Percentiles rank a stretch among this genome's conserved stretches.
Conservation (phyloP, 257 asterid species). For the Thymus quinquecostatus region DNA sequence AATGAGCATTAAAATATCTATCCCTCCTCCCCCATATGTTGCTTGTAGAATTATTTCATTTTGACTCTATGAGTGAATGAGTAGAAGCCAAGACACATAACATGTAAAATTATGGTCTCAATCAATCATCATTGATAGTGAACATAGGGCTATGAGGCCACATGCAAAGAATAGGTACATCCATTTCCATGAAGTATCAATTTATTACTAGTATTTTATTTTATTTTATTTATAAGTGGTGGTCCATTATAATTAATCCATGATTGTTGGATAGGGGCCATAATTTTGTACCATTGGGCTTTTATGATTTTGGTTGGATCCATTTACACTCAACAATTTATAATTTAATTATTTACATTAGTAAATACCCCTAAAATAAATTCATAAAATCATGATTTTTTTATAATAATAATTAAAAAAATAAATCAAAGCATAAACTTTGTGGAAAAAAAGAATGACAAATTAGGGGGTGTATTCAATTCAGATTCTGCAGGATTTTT, state of each 20-base stretch:
- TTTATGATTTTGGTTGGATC: constrained; percentile 11
- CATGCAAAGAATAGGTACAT: constrained; percentile 20
- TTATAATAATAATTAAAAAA: too few relatives aligned
- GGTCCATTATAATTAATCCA: constrained; percentile 32
- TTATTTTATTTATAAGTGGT: background rate
- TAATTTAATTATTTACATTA: background rate
- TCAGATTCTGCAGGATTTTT: too few relatives aligned
- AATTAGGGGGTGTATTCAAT: too few relatives aligned
- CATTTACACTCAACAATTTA: background rate
- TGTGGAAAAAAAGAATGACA: too few relatives aligned
- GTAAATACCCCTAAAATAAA: background rate
- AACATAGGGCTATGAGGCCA: constrained; percentile 14
- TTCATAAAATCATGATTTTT: too few relatives aligned
- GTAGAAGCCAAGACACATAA: constrained; percentile 42
- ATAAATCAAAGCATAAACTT: too few relatives aligned
- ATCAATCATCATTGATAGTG: constrained; percentile 35
- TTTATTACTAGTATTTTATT: background rate
- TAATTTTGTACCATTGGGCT: background rate
- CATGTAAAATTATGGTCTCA: constrained; percentile 26
- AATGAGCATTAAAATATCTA: background rate
- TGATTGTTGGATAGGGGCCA: constrained; percentile 38
- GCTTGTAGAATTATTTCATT: background rate
- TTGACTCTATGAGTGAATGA: constrained; percentile 28
- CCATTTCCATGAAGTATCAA: background rate
- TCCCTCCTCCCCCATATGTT: background rate